Conservation (phyloP, 331 rosid species). For the Dryas integrifolia region DNA sequence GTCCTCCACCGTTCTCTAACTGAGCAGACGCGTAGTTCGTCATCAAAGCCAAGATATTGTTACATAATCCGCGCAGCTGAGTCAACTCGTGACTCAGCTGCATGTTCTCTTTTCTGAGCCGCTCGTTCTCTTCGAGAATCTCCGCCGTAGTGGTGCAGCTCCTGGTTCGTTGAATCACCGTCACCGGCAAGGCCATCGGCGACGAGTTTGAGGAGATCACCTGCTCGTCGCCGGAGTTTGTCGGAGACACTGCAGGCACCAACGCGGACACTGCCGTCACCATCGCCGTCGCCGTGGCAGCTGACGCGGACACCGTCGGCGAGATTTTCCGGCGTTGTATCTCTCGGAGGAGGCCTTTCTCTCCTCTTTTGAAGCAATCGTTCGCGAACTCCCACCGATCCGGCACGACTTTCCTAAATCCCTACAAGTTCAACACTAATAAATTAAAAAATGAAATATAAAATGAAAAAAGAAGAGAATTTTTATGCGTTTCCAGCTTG, state of each 20-base stretch:
- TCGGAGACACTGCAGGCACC: conserved; percentile 47
- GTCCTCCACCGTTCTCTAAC: conserved; percentile 32
- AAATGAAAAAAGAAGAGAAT: not conserved
- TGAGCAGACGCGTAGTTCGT: conserved; percentile 65
- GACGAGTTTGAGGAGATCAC: conserved; percentile 85
- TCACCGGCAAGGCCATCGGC: conserved; percentile 36
- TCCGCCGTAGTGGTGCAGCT: conserved; percentile 70
- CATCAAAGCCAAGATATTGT: conserved; percentile 65
- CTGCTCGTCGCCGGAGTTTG: conserved; percentile 86
- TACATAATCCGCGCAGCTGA: conserved; percentile 73
- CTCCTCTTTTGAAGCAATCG: conserved; percentile 74
- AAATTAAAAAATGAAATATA: not conserved
- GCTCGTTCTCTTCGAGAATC: conserved; percentile 75
- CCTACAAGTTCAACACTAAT: conserved; percentile 36
- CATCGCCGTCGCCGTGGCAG: conserved; percentile 3
- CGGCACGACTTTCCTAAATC: conserved; percentile 92
- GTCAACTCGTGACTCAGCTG: conserved; percentile 71
- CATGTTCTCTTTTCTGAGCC: conserved; percentile 75
- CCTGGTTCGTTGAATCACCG: conserved; percentile 36
- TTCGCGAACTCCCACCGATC: conserved; percentile 99
- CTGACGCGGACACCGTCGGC: conserved; percentile 3
- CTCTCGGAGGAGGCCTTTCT: conserved; percentile 75
- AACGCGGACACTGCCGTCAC: conserved; percentile 39
- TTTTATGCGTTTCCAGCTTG: not conserved
- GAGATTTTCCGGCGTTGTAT: conserved; percentile 78